Base-by-base conservation (phyloP, 768 basidiomycete species). In the Mycena venus region DNA sequence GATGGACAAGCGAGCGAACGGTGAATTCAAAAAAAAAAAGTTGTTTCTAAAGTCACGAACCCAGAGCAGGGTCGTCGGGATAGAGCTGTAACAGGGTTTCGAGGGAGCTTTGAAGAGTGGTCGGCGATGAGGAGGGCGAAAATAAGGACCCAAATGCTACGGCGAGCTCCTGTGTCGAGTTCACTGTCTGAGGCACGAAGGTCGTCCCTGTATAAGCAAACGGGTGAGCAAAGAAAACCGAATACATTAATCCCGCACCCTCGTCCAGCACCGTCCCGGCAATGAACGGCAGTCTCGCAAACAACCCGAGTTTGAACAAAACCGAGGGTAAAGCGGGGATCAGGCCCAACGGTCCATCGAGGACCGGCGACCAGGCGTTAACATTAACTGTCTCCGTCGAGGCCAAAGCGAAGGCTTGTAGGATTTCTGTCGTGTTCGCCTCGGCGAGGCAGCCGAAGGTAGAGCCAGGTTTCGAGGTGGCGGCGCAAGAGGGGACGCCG, bases 271-370 rank as follows among this genome's bases (percentile, higher is more conserved):
- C 82, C 2, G 84, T 85, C 21, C 87, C 88, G n/a, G 86, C 79
- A n/a, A 89, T 88, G 72, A 87, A 86, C 2, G 88, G 87, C 3
- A 89, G 38, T 27, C 78, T 77, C 4, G 84, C 80, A 70, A 86
- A 86, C 3, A 80, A 78, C 0, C 86, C 85, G 6, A 70, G 38
- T 1, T 78, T 72, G n/a, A 84, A 77, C 21, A 86, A 73, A 31
- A 44, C 79, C 8, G 85, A 85, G 0, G 87, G 82, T 1, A 83
- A 68, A 31, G 85, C 87, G 3, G 86, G 85, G 15, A 83, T 78
- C 8, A 88, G 51, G 0, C 87, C 87, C 1, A 74, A 78, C 0
- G 79, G 79, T 0, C 87, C 87, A 74, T 89, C 88, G 29, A 89
- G 70, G 2, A 83, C 82, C 4, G 87, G 86, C 19, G 75, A 71